Conservation (phyloP, 352 stramenopile genomes). For the Phytophthora fragariae region DNA sequence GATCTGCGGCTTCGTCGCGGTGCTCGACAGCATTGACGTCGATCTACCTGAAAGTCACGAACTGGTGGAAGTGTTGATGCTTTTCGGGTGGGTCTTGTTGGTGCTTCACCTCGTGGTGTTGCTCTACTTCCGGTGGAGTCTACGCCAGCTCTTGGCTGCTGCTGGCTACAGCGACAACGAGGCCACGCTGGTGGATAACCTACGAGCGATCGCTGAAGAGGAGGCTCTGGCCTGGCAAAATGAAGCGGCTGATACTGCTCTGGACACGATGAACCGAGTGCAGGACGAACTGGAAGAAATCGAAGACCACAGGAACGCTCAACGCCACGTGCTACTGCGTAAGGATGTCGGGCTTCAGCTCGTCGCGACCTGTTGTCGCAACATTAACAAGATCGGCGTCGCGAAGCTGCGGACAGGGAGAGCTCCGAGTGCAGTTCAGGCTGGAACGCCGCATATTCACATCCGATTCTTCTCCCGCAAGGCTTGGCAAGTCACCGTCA, state of each 20-base stretch:
- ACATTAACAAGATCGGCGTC: conserved; percentile 11
- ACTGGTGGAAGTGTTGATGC: conserved; percentile 41
- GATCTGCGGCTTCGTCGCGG: conserved; percentile 33
- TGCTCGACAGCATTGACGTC: conserved; percentile 19
- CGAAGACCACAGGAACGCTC: conserved; percentile 21
- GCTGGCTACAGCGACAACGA: conserved; percentile 35
- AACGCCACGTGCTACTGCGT: conserved; percentile 21
- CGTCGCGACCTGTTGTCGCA: conserved; percentile 26
- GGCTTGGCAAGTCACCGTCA: conserved; percentile 65
- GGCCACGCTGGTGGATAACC: conserved; percentile 4
- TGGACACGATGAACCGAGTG: conserved; percentile 26
- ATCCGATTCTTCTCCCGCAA: conserved; percentile 67
- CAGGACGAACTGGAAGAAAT: conserved; percentile 34
- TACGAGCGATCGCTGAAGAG: conserved; percentile 28
- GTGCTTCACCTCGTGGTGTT: conserved; percentile 42
- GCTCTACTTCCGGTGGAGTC: conserved; percentile 45
- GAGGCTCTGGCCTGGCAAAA: conserved; percentile 22
- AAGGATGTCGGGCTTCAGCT: conserved; percentile 33
- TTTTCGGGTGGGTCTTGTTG: conserved; percentile 43
- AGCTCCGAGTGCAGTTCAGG: conserved; percentile 16
- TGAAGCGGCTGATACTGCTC: conserved; percentile 25
- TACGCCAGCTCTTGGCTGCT: conserved; percentile 38
- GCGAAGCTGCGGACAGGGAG: conserved; percentile 7
- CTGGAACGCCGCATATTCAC: conserved; percentile 23
- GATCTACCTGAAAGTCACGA: conserved; percentile 32